Percentiles rank a stretch among this genome's conserved stretches.
These are phyloP conservation scores for Anthracocystis setariae DNA, from an alignment of 1,284 basidiomycete genomes.

Conservation along the genomic window DNA sequence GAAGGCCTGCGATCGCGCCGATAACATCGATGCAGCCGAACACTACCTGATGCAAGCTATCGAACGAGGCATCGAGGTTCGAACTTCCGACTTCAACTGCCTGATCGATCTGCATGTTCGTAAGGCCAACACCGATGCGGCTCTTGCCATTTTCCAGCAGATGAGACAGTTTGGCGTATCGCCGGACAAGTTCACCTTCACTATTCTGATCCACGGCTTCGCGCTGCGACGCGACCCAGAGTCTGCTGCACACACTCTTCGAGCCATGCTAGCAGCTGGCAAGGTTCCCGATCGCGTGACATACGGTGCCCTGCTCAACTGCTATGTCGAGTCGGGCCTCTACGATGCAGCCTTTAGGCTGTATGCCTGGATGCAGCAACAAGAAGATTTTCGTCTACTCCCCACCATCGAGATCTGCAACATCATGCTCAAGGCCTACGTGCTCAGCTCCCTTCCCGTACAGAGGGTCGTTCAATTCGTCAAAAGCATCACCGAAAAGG, in stretches of 20 bases:
- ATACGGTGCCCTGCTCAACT: constrained; percentile 78
- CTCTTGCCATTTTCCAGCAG: constrained; percentile 74
- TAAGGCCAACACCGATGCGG: constrained; percentile 63
- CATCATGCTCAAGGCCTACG: constrained; percentile 84
- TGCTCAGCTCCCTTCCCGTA: constrained; percentile 82
- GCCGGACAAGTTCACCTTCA: constrained; percentile 73
- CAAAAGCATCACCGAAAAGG: constrained; percentile 72
- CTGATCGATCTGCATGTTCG: constrained; percentile 42
- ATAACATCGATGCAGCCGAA: constrained; percentile 40
- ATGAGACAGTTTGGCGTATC: constrained; percentile 73
- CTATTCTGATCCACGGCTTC: constrained; percentile 76
- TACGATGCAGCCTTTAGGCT: constrained; percentile 79
- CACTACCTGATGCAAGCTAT: constrained; percentile 20
- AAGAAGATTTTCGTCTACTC: constrained; percentile 32
- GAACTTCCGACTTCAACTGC: constrained; percentile 28
- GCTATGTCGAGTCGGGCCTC: constrained; percentile 82
- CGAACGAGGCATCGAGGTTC: constrained; percentile 17
- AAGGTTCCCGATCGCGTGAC: constrained; percentile 59
- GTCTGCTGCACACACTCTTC: constrained; percentile 77
- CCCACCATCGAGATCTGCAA: constrained; percentile 67
- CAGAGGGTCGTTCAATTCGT: constrained; percentile 77
- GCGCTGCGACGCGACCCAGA: constrained; percentile 76
- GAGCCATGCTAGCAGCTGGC: constrained; percentile 70
- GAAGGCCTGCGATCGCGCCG: constrained; percentile 23
- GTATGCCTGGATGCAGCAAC: constrained; percentile 75